Percentiles rank a stretch among this genome's conserved stretches.
Conservation (phyloP, 2,329 filamentous ascomycete genomes). For the Diaporthe batatas region DNA sequence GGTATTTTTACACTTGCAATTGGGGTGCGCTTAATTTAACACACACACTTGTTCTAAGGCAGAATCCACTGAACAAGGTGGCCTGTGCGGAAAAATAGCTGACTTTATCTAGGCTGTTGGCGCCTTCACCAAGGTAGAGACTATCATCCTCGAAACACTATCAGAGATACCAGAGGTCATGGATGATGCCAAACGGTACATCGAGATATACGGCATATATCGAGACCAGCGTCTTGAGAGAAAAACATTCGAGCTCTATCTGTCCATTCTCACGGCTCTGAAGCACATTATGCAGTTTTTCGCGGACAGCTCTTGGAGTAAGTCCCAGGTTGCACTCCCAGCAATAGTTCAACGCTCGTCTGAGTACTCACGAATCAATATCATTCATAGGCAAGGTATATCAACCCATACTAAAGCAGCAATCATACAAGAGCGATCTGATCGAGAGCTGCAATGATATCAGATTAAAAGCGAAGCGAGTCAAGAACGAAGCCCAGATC, state of each 20-base stretch:
- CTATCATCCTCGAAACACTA: conserved; percentile 2
- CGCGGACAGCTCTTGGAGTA: conserved; percentile 5
- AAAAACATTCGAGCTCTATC: not conserved
- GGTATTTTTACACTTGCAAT: conserved; percentile 20
- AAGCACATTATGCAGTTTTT: conserved; percentile 1
- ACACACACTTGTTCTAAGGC: not conserved
- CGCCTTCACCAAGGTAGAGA: conserved; percentile 16
- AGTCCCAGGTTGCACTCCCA: not conserved
- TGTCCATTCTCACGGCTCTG: not conserved
- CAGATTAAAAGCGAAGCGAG: not conserved
- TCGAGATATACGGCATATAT: not conserved
- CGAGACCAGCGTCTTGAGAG: not conserved
- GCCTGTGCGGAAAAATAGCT: not conserved
- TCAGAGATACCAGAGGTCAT: conserved; percentile 1
- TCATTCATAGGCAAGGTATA: not conserved
- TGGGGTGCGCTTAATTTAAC: not conserved
- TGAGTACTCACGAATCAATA: not conserved
- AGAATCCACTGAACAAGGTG: not conserved
- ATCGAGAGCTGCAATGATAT: conserved; percentile 4
- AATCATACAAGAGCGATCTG: conserved; percentile 4
- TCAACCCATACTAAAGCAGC: conserved; percentile 8
- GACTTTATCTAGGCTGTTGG: conserved; percentile 1
- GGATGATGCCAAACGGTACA: conserved; percentile 14
- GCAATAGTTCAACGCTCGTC: not conserved
- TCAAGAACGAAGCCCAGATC: conserved; percentile 5